Base-by-base conservation (phyloP, 352 stramenopile species). In the Blastocystis sp. region DNA sequence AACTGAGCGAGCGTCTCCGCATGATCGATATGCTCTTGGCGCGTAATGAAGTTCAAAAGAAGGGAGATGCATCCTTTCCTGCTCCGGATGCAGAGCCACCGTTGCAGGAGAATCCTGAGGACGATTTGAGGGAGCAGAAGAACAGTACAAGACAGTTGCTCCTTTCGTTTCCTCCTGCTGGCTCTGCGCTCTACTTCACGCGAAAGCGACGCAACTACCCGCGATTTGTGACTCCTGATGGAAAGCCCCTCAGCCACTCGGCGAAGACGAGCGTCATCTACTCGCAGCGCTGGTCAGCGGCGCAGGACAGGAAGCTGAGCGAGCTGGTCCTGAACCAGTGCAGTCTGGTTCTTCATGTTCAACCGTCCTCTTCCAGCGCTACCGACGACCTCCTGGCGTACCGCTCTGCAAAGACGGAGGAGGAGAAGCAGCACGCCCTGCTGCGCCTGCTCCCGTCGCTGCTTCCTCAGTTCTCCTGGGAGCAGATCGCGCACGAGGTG, bases 401-500 rank as follows among this genome's bases (percentile, higher is more conserved):
- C 61, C n/a, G 33, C 19, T 31, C 51, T 31, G 45, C 45, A n/a
- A 67, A 29, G 0, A 85, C 41, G 19, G n/a, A 61, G 2, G 51
- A 45, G 37, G 74, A 85, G 26, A 39, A 51, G 74, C 13, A 29
- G 19, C 51, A 50, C 21, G n/a, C 29, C 45, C 31, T 85, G 3
- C 74, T 70, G 26, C 12, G 50, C 16, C 26, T 85, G 19, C 67
- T 70, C 2, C 74, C 74, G 29, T 39, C 24, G 9, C 60, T 85
- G 12, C 3, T 89, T 9, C 60, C 60, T 31, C 39, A 6, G 33
- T 80, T 89, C 26, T 89, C 79, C 12, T 89, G 79, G 79, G 67
- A 80, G 31, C 12, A 26, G 59, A 89, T 89, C 41, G 60, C 63
- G 9, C 24, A 26, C 24, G 55, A 79, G 12, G 41, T 89, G 33